A percentile compares a stretch with the other conserved stretches of the same genome.
Evolutionary conservation across 2,329 filamentous ascomycete species (phyloP).

Genomic region (Fusarium piperis): DNA sequence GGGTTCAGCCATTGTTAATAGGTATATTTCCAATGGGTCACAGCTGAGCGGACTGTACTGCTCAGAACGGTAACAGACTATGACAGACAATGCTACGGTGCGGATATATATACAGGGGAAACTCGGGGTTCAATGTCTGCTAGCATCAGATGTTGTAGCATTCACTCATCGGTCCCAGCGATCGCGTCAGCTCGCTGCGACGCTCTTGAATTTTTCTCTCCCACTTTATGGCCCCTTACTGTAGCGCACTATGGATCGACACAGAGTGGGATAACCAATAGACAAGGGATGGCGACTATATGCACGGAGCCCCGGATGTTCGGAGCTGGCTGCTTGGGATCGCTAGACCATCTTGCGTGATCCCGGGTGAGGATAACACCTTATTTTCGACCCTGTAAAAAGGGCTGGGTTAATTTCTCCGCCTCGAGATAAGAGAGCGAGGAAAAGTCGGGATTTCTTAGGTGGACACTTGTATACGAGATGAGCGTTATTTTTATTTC

Average conservation of each 20-base stretch:
- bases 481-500: neutral
- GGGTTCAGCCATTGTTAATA: conserved; percentile 1
- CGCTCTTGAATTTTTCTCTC: neutral
- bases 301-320: conserved; percentile 4
- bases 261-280: neutral
- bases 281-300: neutral
- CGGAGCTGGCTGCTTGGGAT: neutral
- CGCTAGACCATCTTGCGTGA: conserved; percentile 10
- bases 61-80: neutral
- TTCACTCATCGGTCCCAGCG: conserved; percentile 29
- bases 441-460: neutral
- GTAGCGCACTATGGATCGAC: neutral
- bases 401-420: neutral
- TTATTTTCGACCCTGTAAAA: neutral
- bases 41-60: neutral
- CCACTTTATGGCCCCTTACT: neutral
- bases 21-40: neutral
- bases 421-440: neutral
- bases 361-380: conserved; percentile 14
- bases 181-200: conserved; percentile 30
- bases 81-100: neutral
- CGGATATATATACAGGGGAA: neutral
- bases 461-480: neutral
- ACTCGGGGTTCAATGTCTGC: neutral
- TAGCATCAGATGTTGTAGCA: neutral